Base-by-base conservation (phyloP, 139 green algal genomes). In the Desmodesmus armatus region DNA sequence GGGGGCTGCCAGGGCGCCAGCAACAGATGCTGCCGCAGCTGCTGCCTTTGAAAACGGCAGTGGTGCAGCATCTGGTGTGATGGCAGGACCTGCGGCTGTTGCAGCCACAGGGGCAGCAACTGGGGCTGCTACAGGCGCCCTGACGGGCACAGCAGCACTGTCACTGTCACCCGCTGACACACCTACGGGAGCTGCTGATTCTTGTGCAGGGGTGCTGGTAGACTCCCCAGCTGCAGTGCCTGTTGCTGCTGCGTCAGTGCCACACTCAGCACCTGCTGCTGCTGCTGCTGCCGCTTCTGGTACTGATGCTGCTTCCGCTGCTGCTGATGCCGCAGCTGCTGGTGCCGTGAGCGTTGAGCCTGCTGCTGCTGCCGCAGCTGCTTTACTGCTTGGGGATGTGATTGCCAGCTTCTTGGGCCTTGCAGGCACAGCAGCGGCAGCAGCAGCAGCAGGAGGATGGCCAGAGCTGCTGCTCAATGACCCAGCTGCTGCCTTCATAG, bases 21-120 rank as follows among this genome's bases (percentile, higher is more conserved):
- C 27, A 17, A 43, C 19, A 17, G 7, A 11, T 4, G 19, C 67
- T 51, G 5, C 37, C n/a, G 67, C 39, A 55, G 67, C 33, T 72
- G n/a, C 63, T 72, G 63, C 63, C 63, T 72, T 15, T 58, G 47
- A 58, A n/a, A n/a, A n/a, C n/a, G n/a, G n/a, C n/a, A n/a, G n/a
- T n/a, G n/a, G n/a, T n/a, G n/a, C n/a, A n/a, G n/a, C n/a, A n/a
- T n/a, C n/a, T n/a, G n/a, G n/a, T 13, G 47, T 58, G 47, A 58
- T 58, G 47, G 51, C 47, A 58, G 47, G 47, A 13, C 13, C 47
- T 23, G 13, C 47, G 13, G 47, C 47, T 58, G 47, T 13, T 58
- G 47, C 47, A 13, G 47, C 47, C 47, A 58, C 13, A 23, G 47
- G 47, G 13, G 17, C 60, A 69, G n/a, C 60, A 13, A 39, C n/a